A percentile compares a stretch with the other conserved stretches of the same genome.
These are phyloP conservation scores for Candida saitoana DNA, from an alignment of 805 yeast species.

Conservation along the genomic window DNA sequence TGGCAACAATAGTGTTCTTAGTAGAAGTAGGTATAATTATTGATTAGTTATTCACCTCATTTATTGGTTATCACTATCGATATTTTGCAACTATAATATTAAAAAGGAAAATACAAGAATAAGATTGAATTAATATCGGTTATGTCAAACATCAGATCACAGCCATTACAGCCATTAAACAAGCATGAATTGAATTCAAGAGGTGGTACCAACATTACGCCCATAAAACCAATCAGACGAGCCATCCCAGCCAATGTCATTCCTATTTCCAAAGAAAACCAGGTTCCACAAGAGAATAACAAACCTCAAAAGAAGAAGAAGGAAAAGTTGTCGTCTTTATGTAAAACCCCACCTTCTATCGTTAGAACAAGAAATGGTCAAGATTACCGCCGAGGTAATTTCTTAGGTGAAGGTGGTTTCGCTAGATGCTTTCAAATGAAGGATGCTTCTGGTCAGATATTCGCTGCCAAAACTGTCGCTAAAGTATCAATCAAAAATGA, in stretches of 20 bases:
- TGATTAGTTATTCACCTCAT: background rate
- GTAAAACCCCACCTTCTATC: conserved; percentile 94
- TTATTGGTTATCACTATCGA: background rate
- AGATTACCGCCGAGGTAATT: conserved; percentile 85
- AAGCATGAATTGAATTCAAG: conserved; percentile 49
- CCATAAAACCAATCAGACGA: conserved; percentile 25
- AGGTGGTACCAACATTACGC: conserved; percentile 28
- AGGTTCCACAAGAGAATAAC: conserved; percentile 19
- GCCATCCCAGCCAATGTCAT: conserved; percentile 11
- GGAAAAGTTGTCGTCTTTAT: conserved; percentile 83
- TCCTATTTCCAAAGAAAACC: background rate
- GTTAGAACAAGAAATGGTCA: conserved; percentile 83
- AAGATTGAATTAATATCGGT: background rate
- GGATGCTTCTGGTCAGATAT: conserved; percentile 80
- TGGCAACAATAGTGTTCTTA: background rate
- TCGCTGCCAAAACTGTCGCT: conserved; percentile 97
- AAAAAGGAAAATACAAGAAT: background rate
- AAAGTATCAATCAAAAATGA: conserved; percentile 88
- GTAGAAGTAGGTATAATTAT: background rate
- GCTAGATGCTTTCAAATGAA: conserved; percentile 97
- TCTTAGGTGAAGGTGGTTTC: conserved; percentile 97
- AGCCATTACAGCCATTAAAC: conserved; percentile 54
- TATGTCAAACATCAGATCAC: conserved; percentile 33
- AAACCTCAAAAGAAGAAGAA: conserved; percentile 59
- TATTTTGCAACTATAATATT: background rate